Conservation (phyloP, 225 moss, liverwort and hornwort species). For the Lunularia cruciata region DNA sequence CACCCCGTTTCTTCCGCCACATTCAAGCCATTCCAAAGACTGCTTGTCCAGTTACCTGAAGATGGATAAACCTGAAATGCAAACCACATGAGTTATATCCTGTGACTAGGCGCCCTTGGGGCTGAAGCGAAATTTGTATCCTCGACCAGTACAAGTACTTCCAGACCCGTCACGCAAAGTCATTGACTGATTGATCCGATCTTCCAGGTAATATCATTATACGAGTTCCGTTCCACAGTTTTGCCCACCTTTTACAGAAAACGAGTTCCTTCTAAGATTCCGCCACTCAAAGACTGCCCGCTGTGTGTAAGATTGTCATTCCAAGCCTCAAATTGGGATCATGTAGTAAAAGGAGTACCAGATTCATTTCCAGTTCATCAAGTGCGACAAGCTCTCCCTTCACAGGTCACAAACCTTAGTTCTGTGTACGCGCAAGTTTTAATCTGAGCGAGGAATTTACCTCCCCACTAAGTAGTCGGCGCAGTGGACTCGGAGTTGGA, state of each 20-base stretch:
- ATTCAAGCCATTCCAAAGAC: no score
- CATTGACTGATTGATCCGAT: neutral
- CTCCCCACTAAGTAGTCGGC: no score
- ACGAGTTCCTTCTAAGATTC: slow-evolving; percentile 3
- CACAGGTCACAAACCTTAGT: neutral
- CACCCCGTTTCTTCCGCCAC: no score
- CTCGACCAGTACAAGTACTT: neutral
- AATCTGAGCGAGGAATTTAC: no score
- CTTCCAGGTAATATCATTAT: neutral
- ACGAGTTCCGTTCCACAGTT: neutral
- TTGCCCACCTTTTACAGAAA: neutral
- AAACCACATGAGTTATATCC: neutral
- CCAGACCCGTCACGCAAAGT: neutral
- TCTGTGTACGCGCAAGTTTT: neutral
- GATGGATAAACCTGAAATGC: neutral
- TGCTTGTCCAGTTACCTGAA: no score
- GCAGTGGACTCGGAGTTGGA: no score
- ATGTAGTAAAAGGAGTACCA: neutral
- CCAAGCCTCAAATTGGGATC: neutral
- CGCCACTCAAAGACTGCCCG: neutral
- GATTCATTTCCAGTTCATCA: no score
- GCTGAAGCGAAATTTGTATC: neutral
- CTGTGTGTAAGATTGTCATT: neutral
- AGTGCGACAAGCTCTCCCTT: neutral
- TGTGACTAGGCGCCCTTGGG: neutral